These are phyloP conservation scores for Leishmania gerbilli DNA, from an alignment of 208 protist species.

Conservation along the genomic window DNA sequence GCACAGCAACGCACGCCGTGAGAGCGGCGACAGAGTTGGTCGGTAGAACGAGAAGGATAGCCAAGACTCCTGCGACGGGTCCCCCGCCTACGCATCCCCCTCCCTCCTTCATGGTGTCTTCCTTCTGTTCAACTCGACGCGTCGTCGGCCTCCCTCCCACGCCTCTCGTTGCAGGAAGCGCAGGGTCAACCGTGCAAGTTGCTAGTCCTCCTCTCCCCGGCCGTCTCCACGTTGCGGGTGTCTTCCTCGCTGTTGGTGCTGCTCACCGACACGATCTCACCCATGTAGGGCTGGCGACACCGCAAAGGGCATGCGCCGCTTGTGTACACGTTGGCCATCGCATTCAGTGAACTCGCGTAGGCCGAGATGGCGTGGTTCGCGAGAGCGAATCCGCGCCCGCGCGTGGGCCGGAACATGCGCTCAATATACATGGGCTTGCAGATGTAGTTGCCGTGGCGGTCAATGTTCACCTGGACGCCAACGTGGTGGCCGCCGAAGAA, in stretches of 20 bases:
- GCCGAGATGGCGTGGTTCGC: slow-evolving; percentile 56
- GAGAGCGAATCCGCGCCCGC: slow-evolving; percentile 46
- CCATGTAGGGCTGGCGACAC: slow-evolving; percentile 39
- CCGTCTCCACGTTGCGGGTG: not conserved
- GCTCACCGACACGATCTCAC: slow-evolving; percentile 26
- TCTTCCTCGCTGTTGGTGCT: slow-evolving; percentile 10
- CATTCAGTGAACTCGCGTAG: slow-evolving; percentile 73
- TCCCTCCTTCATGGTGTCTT: not conserved
- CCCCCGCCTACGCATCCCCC: not conserved
- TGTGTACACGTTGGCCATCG: slow-evolving; percentile 45
- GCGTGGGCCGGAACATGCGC: slow-evolving; percentile 59
- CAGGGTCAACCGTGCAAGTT: not conserved
- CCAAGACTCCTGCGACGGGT: not conserved
- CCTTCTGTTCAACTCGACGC: not conserved
- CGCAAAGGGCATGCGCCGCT: slow-evolving; percentile 36
- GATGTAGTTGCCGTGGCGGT: slow-evolving; percentile 77
- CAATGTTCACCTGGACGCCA: slow-evolving; percentile 79
- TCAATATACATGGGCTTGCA: slow-evolving; percentile 87
- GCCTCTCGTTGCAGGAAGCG: slow-evolving; percentile 8
- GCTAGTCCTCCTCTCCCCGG: not conserved
- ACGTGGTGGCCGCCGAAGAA: slow-evolving; percentile 69
- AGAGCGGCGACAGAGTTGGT: not conserved
- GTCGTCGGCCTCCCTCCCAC: not conserved
- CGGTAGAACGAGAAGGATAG: not conserved
- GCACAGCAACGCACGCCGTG: not conserved